Conservation (phyloP, 164 flowering plant species). For the Vitis riparia region DNA sequence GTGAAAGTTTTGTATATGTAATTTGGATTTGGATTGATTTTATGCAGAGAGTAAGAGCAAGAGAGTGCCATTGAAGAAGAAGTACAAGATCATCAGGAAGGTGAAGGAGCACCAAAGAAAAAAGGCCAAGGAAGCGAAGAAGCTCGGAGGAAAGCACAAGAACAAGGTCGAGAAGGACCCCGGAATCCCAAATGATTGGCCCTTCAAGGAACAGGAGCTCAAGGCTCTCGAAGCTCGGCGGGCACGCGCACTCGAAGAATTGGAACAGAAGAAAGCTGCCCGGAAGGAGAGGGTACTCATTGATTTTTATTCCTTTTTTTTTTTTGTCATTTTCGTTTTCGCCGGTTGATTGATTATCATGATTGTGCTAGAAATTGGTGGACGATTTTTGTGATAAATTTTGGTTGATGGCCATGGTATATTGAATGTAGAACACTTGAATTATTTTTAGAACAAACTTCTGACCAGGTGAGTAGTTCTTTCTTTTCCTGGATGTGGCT, state of each 20-base stretch:
- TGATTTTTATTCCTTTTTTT: neutral
- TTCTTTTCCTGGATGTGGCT: neutral
- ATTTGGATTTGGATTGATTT: neutral
- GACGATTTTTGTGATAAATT: neutral
- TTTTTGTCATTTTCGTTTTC: neutral
- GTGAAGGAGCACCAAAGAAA: conserved; percentile 93
- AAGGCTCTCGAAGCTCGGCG: conserved; percentile 88
- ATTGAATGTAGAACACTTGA: too few species aligned
- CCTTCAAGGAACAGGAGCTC: conserved; percentile 95
- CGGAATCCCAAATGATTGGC: conserved; percentile 97
- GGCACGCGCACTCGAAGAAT: conserved; percentile 69
- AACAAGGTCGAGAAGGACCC: conserved; percentile 89
- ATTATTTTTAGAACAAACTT: neutral
- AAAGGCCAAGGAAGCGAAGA: conserved; percentile 97
- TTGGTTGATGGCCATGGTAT: too few species aligned
- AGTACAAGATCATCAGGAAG: conserved; percentile 77
- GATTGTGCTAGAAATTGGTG: too few species aligned
- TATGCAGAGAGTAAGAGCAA: conserved; percentile 90
- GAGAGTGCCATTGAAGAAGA: conserved; percentile 77
- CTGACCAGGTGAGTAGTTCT: neutral
- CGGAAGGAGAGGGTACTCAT: conserved; percentile 82
- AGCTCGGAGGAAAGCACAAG: conserved; percentile 45
- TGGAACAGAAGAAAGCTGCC: conserved; percentile 89
- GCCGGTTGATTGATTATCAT: too few species aligned
- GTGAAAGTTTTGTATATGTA: neutral